Percentiles rank a stretch among this genome's conserved stretches.
Conservation (phyloP, 1,284 basidiomycete species). For the Sporisorium reilianum region DNA sequence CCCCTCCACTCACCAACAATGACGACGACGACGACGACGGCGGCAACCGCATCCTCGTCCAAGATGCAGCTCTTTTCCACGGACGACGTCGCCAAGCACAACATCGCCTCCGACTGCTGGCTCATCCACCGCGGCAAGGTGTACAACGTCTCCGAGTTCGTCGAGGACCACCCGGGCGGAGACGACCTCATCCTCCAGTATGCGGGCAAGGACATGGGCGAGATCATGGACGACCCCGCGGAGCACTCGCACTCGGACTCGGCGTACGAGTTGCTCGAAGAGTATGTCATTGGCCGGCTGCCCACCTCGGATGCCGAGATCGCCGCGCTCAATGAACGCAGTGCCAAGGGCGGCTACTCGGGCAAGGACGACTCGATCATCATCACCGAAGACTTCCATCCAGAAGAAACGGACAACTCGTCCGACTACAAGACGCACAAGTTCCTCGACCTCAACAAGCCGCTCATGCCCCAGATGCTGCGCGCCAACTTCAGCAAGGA, state of each 20-base stretch:
- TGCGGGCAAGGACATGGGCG: slow-evolving; percentile 85
- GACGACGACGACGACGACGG: slow-evolving; percentile 14
- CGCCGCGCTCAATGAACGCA: slow-evolving; percentile 25
- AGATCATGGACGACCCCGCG: slow-evolving; percentile 83
- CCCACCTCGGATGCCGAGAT: slow-evolving; percentile 49
- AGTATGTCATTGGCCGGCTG: slow-evolving; percentile 72
- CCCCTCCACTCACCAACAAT: slow-evolving; percentile 7
- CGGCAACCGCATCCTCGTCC: slow-evolving; percentile 33
- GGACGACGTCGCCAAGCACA: slow-evolving; percentile 66
- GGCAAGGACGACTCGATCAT: slow-evolving; percentile 73
- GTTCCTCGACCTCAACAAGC: slow-evolving; percentile 91
- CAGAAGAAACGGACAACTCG: slow-evolving; percentile 59
- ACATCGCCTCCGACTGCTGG: slow-evolving; percentile 77
- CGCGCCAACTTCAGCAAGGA: slow-evolving; percentile 87
- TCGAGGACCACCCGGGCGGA: slow-evolving; percentile 72
- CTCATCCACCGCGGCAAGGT: slow-evolving; percentile 71
- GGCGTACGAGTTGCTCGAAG: slow-evolving; percentile 91
- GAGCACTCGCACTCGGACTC: slow-evolving; percentile 93
- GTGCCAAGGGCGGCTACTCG: slow-evolving; percentile 49
- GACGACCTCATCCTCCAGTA: slow-evolving; percentile 74
- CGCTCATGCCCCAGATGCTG: slow-evolving; percentile 87
- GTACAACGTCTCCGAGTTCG: slow-evolving; percentile 72
- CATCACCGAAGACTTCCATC: slow-evolving; percentile 72
- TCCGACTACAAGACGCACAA: slow-evolving; percentile 79
- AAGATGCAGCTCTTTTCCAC: slow-evolving; percentile 53